A percentile compares a stretch with the other conserved stretches of the same genome.
phyloP scores from a whole-genome alignment of 257 asterid genomes.

The Solanum etuberosum region DNA sequence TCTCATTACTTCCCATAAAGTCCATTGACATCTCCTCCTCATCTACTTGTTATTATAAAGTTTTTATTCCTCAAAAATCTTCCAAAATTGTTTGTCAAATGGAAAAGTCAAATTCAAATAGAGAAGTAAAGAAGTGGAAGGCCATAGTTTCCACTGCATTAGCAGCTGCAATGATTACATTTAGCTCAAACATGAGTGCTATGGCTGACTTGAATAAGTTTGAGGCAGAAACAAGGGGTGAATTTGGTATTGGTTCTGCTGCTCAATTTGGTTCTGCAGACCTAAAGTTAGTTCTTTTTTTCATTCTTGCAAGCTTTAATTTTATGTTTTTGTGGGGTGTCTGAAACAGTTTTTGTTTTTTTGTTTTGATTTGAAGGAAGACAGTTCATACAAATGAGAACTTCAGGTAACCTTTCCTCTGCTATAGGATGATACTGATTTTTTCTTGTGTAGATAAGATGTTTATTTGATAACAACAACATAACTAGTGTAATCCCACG shows the following conservation, averaged over 20 bases:
- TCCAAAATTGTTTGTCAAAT: constrained; percentile 7
- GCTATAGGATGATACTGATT: neutral
- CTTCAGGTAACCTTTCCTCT: constrained; percentile 50
- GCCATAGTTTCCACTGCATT: constrained; percentile 54
- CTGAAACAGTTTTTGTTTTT: neutral
- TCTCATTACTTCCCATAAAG: constrained; percentile 42
- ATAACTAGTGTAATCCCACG: neutral
- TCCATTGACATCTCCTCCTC: constrained; percentile 25
- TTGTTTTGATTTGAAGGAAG: constrained; percentile 48
- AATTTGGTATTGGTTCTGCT: constrained; percentile 95
- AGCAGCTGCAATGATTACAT: constrained; percentile 69
- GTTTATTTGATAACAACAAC: neutral
- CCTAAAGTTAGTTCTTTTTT: constrained; percentile 39
- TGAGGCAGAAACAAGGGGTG: constrained; percentile 95
- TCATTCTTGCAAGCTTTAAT: neutral
- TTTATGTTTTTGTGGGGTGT: neutral
- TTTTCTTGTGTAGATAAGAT: neutral
- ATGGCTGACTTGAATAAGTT: constrained; percentile 81
- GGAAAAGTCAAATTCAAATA: neutral
- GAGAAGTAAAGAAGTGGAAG: constrained; percentile 56
- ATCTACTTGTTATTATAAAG: constrained; percentile 4
- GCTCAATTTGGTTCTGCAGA: constrained; percentile 98
- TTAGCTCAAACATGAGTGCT: constrained; percentile 42
- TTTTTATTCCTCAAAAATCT: constrained; percentile 23
- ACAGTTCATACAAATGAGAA: constrained; percentile 80